phyloP scores from a whole-genome alignment of 2,329 filamentous ascomycete genomes.

The Dryadomyces quercivorus region DNA sequence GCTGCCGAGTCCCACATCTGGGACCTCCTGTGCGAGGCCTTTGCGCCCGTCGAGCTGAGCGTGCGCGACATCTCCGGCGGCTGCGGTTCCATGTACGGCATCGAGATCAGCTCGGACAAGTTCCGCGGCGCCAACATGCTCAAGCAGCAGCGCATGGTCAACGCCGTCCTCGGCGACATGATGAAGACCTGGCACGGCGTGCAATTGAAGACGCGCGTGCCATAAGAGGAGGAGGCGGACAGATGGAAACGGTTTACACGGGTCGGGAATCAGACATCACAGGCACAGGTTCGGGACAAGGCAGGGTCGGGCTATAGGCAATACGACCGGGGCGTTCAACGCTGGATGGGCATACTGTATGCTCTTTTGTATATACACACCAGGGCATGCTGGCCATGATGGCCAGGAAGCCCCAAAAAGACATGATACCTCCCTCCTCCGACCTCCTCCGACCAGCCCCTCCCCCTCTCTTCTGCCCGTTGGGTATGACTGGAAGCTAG shows the following conservation, averaged over 20 bases:
- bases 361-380: no score
- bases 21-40: constrained; percentile 36
- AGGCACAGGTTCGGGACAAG: no score
- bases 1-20: constrained; percentile 48
- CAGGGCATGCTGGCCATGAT: no score
- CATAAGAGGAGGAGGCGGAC: constrained; percentile 14
- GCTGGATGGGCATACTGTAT: no score
- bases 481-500: neutral
- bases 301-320: no score
- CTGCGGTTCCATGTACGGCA: constrained; percentile 79
- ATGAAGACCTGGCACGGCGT: constrained; percentile 76
- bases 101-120: constrained; percentile 59
- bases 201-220: constrained; percentile 59
- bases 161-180: constrained; percentile 58
- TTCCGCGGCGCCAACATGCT: constrained; percentile 63
- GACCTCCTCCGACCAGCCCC: no score
- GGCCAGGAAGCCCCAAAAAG: no score
- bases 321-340: no score
- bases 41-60: constrained; percentile 38
- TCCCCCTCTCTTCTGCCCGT: neutral
- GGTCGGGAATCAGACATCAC: no score
- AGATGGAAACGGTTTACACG: neutral
- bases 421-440: no score
- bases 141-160: constrained; percentile 75
- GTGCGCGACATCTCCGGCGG: constrained; percentile 75